These are phyloP conservation scores for Davidsoniella neocaledoniae DNA, from an alignment of 2,329 filamentous ascomycete species.

Conservation along the genomic window DNA sequence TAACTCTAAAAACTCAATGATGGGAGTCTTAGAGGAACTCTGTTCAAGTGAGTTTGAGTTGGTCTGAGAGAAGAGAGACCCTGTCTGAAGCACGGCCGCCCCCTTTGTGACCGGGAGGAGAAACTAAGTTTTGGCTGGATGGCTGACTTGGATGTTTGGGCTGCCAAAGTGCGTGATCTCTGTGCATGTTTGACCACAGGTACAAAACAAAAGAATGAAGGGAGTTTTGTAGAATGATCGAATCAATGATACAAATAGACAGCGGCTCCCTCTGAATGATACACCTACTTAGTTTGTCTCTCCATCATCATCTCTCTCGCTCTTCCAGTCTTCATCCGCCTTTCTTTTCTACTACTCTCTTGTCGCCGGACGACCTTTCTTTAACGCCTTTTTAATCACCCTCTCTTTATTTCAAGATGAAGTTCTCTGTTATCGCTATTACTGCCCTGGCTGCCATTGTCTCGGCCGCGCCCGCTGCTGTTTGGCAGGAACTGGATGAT, in stretches of 20 bases:
- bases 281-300: neutral
- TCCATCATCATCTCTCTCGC: conserved; percentile 14
- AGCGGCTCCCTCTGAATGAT: conserved; percentile 10
- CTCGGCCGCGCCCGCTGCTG: conserved; percentile 22
- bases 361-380: conserved; percentile 12
- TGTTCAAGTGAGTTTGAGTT: no score
- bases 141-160: no score
- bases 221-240: no score
- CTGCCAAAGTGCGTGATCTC: no score
- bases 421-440: conserved; percentile 31
- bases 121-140: no score
- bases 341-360: conserved; percentile 13
- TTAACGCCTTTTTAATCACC: neutral
- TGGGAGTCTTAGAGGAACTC: no score
- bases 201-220: no score
- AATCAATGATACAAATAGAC: neutral
- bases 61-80: no score
- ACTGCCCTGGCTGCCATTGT: conserved; percentile 30
- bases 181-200: no score
- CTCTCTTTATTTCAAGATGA: conserved; percentile 29
- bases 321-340: conserved; percentile 1
- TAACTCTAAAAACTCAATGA: no score
- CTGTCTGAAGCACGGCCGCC: no score
- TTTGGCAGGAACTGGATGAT: neutral
- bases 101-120: no score